These are phyloP conservation scores for Kwoniella sp. DNA, from an alignment of 768 basidiomycete species.

Conservation along the genomic window DNA sequence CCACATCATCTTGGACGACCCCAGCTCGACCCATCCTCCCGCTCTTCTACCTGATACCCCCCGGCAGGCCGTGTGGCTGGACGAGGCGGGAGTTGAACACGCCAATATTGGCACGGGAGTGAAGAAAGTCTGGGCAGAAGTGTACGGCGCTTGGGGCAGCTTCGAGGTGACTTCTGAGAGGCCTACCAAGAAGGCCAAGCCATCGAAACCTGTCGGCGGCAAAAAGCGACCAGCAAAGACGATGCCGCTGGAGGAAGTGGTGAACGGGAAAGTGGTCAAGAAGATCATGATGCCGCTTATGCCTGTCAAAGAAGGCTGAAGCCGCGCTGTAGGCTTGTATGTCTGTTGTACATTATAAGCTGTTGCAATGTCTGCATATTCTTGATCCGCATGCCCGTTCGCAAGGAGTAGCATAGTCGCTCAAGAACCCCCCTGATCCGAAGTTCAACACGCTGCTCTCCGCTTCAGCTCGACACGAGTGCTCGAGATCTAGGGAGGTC, in stretches of 20 bases:
- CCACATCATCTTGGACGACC: constrained; percentile 16
- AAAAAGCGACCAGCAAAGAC: not conserved
- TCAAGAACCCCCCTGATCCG: no score
- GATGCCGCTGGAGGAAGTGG: constrained; percentile 7
- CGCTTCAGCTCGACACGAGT: no score
- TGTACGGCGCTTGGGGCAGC: constrained; percentile 37
- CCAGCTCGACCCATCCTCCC: constrained; percentile 7
- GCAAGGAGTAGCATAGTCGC: no score
- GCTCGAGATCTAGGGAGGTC: no score
- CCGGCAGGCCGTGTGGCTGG: constrained; percentile 27
- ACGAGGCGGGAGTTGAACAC: constrained; percentile 20
- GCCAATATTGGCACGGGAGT: constrained; percentile 49
- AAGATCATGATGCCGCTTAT: constrained; percentile 44
- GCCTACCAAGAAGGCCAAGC: not conserved
- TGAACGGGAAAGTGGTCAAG: constrained; percentile 20
- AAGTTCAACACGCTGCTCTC: no score
- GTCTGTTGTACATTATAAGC: no score
- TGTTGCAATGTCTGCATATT: no score
- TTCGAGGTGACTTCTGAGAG: constrained; percentile 13
- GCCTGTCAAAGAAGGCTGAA: constrained; percentile 21
- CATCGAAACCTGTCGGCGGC: not conserved
- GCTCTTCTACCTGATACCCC: not conserved
- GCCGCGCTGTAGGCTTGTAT: no score
- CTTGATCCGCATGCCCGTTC: no score
- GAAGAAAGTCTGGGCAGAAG: constrained; percentile 50